Evolutionary conservation across 108 stramenopile genomes (phyloP).

Genomic region (Seminavis robusta): DNA sequence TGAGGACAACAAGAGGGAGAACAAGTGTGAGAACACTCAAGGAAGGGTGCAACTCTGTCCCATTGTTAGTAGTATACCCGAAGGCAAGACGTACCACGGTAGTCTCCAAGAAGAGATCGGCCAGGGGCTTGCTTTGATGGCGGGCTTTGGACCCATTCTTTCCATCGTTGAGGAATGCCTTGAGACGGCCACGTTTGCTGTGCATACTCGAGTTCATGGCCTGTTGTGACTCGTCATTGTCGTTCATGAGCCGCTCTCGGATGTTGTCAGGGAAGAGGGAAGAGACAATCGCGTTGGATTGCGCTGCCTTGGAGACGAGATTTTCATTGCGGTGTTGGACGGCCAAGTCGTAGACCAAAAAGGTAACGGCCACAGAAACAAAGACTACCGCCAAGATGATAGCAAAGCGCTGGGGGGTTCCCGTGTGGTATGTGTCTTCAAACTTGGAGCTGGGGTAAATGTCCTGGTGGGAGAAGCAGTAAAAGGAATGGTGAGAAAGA

Average conservation of each 20-base stretch:
- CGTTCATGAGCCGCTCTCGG: slow-evolving; percentile 8
- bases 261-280: slow-evolving; percentile 10
- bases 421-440: slow-evolving; percentile 5
- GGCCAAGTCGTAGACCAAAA: slow-evolving; percentile 6
- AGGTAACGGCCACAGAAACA: slow-evolving; percentile 1
- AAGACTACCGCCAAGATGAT: slow-evolving; percentile 1
- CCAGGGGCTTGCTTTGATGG: too few species aligned
- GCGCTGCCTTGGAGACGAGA: slow-evolving; percentile 2
- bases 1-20: too few species aligned
- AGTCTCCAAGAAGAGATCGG: slow-evolving; percentile 45
- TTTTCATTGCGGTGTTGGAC: slow-evolving; percentile 4
- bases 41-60: too few species aligned
- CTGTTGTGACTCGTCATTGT: slow-evolving; percentile 1
- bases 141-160: slow-evolving; percentile 7
- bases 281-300: slow-evolving; percentile 11
- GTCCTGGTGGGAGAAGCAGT: too few species aligned
- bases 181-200: background rate
- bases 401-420: slow-evolving; percentile 6
- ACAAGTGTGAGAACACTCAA: too few species aligned
- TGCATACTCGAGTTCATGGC: too few species aligned
- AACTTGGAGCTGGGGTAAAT: slow-evolving; percentile 13
- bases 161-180: slow-evolving; percentile 2
- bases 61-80: too few species aligned
- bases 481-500: too few species aligned
- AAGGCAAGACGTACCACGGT: too few species aligned